Conservation (phyloP, 805 yeast species). For the Suhomyces faveliae region DNA sequence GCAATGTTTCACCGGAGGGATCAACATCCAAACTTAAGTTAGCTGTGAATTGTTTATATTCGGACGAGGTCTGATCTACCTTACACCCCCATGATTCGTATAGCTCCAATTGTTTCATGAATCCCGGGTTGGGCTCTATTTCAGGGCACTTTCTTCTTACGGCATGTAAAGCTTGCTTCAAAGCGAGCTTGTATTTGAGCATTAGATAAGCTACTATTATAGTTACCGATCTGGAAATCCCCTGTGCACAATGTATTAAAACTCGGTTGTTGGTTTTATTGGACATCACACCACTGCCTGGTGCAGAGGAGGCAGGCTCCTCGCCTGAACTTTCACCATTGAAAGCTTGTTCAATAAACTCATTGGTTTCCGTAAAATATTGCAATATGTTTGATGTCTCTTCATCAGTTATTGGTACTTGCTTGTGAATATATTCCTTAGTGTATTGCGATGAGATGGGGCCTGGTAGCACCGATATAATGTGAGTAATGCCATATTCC, state of each 20-base stretch:
- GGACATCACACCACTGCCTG: background rate
- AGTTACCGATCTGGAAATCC: conserved; percentile 48
- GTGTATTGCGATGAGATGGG: conserved; percentile 53
- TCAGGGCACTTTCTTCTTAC: conserved; percentile 61
- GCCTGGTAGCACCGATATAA: conserved; percentile 69
- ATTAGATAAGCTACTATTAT: conserved; percentile 49
- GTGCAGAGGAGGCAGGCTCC: background rate
- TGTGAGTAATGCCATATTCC: conserved; percentile 61
- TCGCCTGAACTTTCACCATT: background rate
- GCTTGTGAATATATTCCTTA: conserved; percentile 49
- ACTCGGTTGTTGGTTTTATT: conserved; percentile 17
- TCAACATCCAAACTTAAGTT: conserved; percentile 30
- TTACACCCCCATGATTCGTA: conserved; percentile 44
- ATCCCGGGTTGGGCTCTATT: conserved; percentile 72
- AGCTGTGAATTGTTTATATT: conserved; percentile 27
- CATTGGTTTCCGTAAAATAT: conserved; percentile 57
- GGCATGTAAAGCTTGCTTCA: conserved; percentile 68
- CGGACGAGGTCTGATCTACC: conserved; percentile 21
- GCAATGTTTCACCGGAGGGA: conserved; percentile 40
- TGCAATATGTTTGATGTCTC: conserved; percentile 63
- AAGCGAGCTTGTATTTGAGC: conserved; percentile 52
- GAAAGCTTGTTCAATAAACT: conserved; percentile 65
- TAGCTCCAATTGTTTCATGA: conserved; percentile 66
- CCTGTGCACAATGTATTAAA: conserved; percentile 45
- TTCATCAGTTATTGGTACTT: conserved; percentile 72